A percentile compares a stretch with the other conserved stretches of the same genome.
phyloP scores from a whole-genome alignment of 2,329 filamentous ascomycete species.

The Fusarium staphyleae region DNA sequence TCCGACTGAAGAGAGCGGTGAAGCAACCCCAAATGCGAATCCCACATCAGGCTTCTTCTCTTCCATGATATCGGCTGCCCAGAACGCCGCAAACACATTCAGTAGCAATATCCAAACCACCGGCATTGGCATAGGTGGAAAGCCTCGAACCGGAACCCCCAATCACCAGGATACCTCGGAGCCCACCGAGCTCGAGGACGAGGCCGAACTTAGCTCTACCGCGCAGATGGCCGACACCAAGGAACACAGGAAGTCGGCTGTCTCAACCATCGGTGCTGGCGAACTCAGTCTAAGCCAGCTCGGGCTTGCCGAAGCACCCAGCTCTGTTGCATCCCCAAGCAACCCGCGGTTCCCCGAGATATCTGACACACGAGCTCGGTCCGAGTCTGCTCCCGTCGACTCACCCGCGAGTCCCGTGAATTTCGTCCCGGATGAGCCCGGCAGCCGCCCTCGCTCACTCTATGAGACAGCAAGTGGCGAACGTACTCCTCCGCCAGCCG shows the following conservation, averaged over 20 bases:
- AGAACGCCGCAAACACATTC: slow-evolving; percentile 83
- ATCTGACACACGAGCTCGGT: slow-evolving; percentile 56
- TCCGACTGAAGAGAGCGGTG: slow-evolving; percentile 74
- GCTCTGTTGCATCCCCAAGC: slow-evolving; percentile 62
- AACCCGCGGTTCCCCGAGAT: slow-evolving; percentile 61
- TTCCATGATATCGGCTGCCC: slow-evolving; percentile 88
- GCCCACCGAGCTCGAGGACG: slow-evolving; percentile 44
- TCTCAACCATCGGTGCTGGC: slow-evolving; percentile 88
- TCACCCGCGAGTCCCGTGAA: slow-evolving; percentile 41
- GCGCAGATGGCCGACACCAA: slow-evolving; percentile 46
- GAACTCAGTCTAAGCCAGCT: slow-evolving; percentile 90
- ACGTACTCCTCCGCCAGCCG: slow-evolving; percentile 68
- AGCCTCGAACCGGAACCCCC: slow-evolving; percentile 42
- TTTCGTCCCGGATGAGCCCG: slow-evolving; percentile 45
- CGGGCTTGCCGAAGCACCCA: slow-evolving; percentile 72
- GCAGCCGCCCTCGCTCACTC: slow-evolving; percentile 56
- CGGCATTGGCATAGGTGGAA: slow-evolving; percentile 59
- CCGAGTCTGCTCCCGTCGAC: slow-evolving; percentile 67
- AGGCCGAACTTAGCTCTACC: slow-evolving; percentile 51
- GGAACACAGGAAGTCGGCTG: slow-evolving; percentile 73
- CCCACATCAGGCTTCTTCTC: slow-evolving; percentile 80
- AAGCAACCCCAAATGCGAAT: slow-evolving; percentile 60
- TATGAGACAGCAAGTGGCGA: slow-evolving; percentile 61
- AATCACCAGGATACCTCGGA: slow-evolving; percentile 39
- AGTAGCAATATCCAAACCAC: slow-evolving; percentile 77